A percentile compares a stretch with the other conserved stretches of the same genome.
Evolutionary conservation across 345 rosid genomes (phyloP).

Genomic region (Draba incana): DNA sequence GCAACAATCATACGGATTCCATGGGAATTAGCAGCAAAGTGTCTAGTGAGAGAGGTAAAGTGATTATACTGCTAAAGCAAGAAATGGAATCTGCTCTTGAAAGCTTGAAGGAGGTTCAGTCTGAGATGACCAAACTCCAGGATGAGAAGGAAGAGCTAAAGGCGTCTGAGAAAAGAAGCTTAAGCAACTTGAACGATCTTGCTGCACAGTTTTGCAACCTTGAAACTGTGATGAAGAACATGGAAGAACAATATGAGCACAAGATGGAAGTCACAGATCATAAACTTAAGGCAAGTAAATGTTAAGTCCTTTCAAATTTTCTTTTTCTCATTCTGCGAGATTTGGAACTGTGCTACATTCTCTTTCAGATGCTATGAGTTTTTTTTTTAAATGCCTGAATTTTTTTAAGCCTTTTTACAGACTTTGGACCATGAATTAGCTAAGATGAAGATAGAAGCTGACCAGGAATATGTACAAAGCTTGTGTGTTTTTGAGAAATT

Average conservation of each 20-base stretch:
- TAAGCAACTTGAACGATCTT: conserved; percentile 53
- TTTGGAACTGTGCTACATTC: conserved; percentile 13
- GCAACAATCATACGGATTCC: conserved; percentile 37
- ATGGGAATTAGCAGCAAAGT: conserved; percentile 35
- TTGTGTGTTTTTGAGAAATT: conserved; percentile 73
- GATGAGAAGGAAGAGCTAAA: conserved; percentile 64
- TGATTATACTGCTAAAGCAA: conserved; percentile 64
- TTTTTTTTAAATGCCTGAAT: conserved; percentile 21
- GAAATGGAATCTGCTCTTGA: conserved; percentile 80
- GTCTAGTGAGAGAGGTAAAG: conserved; percentile 52
- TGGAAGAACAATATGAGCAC: conserved; percentile 55
- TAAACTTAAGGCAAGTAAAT: conserved; percentile 50
- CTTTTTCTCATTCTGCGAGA: conserved; percentile 12
- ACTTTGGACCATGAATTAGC: conserved; percentile 73
- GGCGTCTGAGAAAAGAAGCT: conserved; percentile 58
- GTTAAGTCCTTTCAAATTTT: conserved; percentile 6
- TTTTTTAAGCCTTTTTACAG: conserved; percentile 46
- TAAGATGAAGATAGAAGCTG: conserved; percentile 64
- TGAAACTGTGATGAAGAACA: conserved; percentile 50
- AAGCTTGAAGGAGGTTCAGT: conserved; percentile 70
- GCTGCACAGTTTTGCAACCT: conserved; percentile 52
- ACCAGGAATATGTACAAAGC: conserved; percentile 67
- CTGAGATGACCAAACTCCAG: conserved; percentile 63
- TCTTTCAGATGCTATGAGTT: conserved; percentile 9
- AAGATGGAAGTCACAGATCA: conserved; percentile 50